Evolutionary conservation across 225 moss, liverwort and hornwort genomes (phyloP).

Genomic region (Bryoerythrophyllum caledonicum): DNA sequence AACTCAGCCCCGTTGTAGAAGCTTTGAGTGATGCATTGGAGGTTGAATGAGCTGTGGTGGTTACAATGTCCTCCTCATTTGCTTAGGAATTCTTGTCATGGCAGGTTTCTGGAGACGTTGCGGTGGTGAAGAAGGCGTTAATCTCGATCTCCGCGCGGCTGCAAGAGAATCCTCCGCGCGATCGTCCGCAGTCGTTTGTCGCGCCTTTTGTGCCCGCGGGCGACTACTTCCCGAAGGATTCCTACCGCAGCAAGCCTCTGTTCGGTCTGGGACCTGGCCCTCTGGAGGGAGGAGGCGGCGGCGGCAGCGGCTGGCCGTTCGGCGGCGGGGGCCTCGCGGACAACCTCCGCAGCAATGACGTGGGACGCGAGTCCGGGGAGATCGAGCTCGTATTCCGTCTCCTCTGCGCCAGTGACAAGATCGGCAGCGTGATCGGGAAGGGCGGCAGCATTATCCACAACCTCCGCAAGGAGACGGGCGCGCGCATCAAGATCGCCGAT

Average conservation of each 20-base stretch:
- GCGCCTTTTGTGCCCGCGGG: constrained; percentile 54
- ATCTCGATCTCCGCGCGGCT: constrained; percentile 67
- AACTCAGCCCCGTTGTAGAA: too few relatives aligned
- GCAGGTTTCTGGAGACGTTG: constrained; percentile 73
- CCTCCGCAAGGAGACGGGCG: constrained; percentile 88
- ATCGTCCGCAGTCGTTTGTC: constrained; percentile 50
- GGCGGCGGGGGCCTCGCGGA: constrained; percentile 27
- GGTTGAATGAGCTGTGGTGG: too few relatives aligned
- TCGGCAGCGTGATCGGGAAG: constrained; percentile 93
- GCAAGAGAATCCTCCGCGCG: constrained; percentile 85
- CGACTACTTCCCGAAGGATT: constrained; percentile 65
- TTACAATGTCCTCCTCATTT: too few relatives aligned
- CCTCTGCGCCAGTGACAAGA: constrained; percentile 89
- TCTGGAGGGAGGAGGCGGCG: constrained; percentile 25
- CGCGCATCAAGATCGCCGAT: constrained; percentile 85
- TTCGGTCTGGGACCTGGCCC: constrained; percentile 48
- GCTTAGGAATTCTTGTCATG: background rate
- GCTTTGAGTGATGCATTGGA: too few relatives aligned
- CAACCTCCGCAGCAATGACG: constrained; percentile 28
- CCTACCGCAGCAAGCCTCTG: constrained; percentile 34
- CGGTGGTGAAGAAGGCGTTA: constrained; percentile 69
- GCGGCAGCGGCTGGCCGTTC: constrained; percentile 39
- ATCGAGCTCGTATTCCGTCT: constrained; percentile 80
- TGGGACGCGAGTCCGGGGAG: constrained; percentile 19
- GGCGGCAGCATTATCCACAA: constrained; percentile 86